Conservation (phyloP, 208 protist genomes). For the Wallacemonas sp. region DNA sequence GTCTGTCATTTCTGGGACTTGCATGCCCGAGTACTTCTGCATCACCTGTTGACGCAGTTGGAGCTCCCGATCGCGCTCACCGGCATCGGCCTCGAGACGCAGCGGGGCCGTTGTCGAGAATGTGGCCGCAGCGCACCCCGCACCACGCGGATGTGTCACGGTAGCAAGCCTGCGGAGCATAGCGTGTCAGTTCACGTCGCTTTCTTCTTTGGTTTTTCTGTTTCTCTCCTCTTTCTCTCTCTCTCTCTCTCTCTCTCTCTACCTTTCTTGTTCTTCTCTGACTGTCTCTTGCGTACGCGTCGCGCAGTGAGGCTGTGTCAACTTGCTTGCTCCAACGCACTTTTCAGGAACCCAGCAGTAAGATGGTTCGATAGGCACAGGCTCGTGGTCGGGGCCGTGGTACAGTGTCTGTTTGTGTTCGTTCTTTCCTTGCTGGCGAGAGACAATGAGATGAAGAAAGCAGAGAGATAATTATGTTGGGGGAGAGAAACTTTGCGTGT, state of each 20-base stretch:
- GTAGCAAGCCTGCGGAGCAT: slow-evolving; percentile 5
- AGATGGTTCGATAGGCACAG: not conserved
- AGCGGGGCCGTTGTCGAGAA: slow-evolving; percentile 24
- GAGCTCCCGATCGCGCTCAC: slow-evolving; percentile 51
- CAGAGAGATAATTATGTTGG: too few relatives aligned
- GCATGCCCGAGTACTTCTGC: slow-evolving; percentile 53
- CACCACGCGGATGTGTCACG: not conserved
- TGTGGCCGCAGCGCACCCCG: not conserved
- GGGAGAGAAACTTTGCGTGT: too few relatives aligned
- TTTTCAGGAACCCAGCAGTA: too few relatives aligned
- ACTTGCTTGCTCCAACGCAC: too few relatives aligned
- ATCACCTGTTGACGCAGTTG: slow-evolving; percentile 51
- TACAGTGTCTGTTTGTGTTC: too few relatives aligned
- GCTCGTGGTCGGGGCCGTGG: not conserved
- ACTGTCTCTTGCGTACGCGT: too few relatives aligned
- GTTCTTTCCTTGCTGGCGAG: not conserved
- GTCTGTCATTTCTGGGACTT: slow-evolving; percentile 39
- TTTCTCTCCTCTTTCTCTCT: not conserved
- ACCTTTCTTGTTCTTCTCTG: not conserved
- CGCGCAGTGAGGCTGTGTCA: too few relatives aligned
- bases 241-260: not conserved
- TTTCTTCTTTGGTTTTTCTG: not conserved
- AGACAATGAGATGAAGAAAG: not conserved
- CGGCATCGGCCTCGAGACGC: slow-evolving; percentile 26
- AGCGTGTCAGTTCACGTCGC: too few relatives aligned